Evolutionary conservation across 257 asterid species (phyloP), one percentile per base, ranked within the genome.

Genomic region (Gardenia jasminoides): DNA sequence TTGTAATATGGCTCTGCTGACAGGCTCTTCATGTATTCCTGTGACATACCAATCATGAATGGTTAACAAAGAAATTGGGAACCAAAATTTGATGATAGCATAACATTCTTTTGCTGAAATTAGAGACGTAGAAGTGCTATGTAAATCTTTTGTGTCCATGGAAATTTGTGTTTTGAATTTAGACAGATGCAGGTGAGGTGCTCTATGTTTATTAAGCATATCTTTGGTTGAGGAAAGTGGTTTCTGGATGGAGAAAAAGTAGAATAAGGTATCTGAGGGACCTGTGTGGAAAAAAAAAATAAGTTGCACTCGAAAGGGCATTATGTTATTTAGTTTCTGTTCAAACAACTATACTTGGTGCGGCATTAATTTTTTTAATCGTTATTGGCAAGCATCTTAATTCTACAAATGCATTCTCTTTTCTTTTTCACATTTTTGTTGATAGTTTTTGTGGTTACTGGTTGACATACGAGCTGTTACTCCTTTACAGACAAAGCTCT

Each of bases 401-500:
- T 70, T 70, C 28, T 65, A 43, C 10, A 79, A 36, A 11, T 39
- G 31, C 20, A 7, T 48, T 15, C 39, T 19, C 50, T n/a, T 67
- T 28, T 62, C 19, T 64, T n/a, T 67, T 28, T 62, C 19, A 2
- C 10, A 56, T 22, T 12, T 52, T 4, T 22, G 54, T 20, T 56
- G 56, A 17, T 16, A 20, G 26, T 19, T 7, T 8, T 78, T 70
- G 41, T 74, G 65, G 43, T n/a, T 24, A 36, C 24, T 7, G 26
- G 62, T 77, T 78, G 72, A 72, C 72, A 15, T 26, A 39, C 20
- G 19, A 33, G 67, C 30, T 64, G 15, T 79, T 54, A 12, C 76
- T 67, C 28, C 59, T 71, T 80, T 84, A 80, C 90, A 96, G 99
- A 88, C 97, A 16, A 93, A 92, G 87, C 97, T 93, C 79, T 85